Evolutionary conservation across 2,329 filamentous ascomycete species (phyloP).

Genomic region (Pseudogymnoascus sp.): DNA sequence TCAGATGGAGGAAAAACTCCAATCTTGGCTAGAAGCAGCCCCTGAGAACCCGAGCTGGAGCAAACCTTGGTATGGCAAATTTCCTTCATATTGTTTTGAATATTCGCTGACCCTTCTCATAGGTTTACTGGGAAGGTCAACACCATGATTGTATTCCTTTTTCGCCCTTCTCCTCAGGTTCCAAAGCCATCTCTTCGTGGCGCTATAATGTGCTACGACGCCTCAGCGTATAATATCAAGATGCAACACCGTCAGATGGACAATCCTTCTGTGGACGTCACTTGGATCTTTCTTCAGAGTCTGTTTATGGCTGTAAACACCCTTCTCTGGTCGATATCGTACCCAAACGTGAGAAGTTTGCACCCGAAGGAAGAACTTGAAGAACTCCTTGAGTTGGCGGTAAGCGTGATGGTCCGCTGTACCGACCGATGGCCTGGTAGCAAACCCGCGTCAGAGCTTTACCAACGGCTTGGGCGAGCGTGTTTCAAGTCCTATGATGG

Average conservation of each 20-base stretch:
- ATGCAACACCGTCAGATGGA: slow-evolving; percentile 75
- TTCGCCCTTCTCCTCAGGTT: slow-evolving; percentile 85
- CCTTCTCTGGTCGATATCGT: slow-evolving; percentile 85
- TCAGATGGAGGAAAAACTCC: slow-evolving; percentile 69
- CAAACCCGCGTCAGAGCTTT: slow-evolving; percentile 73
- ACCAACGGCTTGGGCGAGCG: slow-evolving; percentile 74
- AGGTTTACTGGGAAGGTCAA: slow-evolving; percentile 67
- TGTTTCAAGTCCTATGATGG: slow-evolving; percentile 82
- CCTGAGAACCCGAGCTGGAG: slow-evolving; percentile 66
- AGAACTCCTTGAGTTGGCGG: slow-evolving; percentile 61
- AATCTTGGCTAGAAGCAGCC: slow-evolving; percentile 68
- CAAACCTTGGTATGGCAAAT: slow-evolving; percentile 58
- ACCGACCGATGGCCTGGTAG: slow-evolving; percentile 90
- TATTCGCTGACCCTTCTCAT: slow-evolving; percentile 15
- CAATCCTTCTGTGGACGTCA: slow-evolving; percentile 69
- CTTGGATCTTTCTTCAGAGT: slow-evolving; percentile 85
- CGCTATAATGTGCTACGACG: slow-evolving; percentile 74
- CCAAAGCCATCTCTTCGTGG: slow-evolving; percentile 74
- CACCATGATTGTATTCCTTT: slow-evolving; percentile 81
- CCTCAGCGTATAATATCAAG: slow-evolving; percentile 71
- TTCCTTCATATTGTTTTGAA: neutral
- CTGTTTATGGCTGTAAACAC: slow-evolving; percentile 91
- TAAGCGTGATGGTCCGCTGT: slow-evolving; percentile 72
- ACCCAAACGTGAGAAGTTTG: slow-evolving; percentile 67
- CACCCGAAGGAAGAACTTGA: slow-evolving; percentile 71